Conservation (phyloP, 257 asterid genomes). For the Solanum commersonii region DNA sequence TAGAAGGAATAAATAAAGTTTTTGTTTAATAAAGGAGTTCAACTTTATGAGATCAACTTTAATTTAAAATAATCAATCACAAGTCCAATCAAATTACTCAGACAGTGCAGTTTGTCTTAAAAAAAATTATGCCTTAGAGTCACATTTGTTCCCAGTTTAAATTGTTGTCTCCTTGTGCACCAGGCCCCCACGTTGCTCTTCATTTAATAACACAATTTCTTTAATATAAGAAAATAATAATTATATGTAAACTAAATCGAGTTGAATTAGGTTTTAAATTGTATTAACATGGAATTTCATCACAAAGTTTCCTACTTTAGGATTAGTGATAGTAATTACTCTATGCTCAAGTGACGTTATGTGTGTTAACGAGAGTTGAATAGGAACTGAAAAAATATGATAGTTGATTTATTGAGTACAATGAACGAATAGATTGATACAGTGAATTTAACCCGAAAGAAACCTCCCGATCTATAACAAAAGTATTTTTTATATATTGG, state of each 20-base stretch:
- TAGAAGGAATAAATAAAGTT: not conserved
- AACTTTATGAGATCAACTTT: not conserved
- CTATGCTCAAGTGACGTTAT: not conserved
- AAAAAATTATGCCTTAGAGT: not conserved
- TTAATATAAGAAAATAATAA: not conserved
- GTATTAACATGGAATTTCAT: not conserved
- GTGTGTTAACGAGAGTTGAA: not conserved
- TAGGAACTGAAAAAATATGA: not conserved
- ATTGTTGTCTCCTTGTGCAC: not conserved
- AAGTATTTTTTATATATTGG: no score
- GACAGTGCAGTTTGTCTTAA: not conserved
- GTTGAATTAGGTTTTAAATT: not conserved
- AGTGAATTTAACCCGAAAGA: not conserved
- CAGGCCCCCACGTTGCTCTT: not conserved
- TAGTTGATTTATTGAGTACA: not conserved
- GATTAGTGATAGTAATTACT: not conserved
- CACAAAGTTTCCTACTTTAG: not conserved
- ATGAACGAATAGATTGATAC: no score
- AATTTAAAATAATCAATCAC: not conserved
- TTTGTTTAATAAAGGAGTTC: not conserved
- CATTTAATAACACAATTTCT: not conserved
- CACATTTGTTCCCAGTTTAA: not conserved
- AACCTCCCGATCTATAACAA: not conserved
- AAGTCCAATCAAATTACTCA: not conserved
- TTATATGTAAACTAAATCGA: not conserved